Conservation (phyloP, 139 green algal species). For the Coelastrella sp. region DNA sequence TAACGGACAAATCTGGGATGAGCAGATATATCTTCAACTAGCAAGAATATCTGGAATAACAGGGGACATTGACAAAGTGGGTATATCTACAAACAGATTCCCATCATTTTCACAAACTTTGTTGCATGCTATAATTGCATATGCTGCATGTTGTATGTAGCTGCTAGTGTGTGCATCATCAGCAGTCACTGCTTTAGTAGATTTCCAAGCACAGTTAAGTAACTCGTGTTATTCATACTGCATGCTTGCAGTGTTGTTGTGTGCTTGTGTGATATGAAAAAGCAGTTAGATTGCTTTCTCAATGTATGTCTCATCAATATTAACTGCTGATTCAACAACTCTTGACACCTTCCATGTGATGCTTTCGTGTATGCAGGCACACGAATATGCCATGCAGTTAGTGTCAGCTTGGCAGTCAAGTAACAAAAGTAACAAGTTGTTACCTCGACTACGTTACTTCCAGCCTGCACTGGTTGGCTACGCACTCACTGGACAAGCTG, state of each 20-base stretch:
- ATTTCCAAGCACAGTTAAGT: no score
- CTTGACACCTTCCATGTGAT: no score
- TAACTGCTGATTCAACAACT: background rate
- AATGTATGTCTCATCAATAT: background rate
- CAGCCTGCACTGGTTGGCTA: slow-evolving; percentile 65
- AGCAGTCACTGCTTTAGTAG: no score
- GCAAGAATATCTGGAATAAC: slow-evolving; percentile 53
- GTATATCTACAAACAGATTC: background rate
- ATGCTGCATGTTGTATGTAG: background rate
- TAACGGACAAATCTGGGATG: slow-evolving; percentile 8
- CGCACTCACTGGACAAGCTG: slow-evolving; percentile 47
- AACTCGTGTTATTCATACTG: no score
- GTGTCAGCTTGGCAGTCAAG: slow-evolving; percentile 40
- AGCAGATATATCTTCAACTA: slow-evolving; percentile 26
- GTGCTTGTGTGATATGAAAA: no score
- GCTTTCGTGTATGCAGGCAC: background rate
- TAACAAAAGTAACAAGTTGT: background rate
- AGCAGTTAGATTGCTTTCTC: no score
- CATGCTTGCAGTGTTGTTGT: no score
- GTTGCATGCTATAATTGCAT: background rate
- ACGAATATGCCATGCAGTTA: slow-evolving; percentile 37
- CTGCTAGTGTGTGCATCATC: no score
- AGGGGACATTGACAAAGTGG: slow-evolving; percentile 56
- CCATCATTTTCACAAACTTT: background rate
- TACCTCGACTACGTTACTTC: slow-evolving; percentile 62